phyloP scores from a whole-genome alignment of 2,329 filamentous ascomycete species.

The Alternaria brassicae region DNA sequence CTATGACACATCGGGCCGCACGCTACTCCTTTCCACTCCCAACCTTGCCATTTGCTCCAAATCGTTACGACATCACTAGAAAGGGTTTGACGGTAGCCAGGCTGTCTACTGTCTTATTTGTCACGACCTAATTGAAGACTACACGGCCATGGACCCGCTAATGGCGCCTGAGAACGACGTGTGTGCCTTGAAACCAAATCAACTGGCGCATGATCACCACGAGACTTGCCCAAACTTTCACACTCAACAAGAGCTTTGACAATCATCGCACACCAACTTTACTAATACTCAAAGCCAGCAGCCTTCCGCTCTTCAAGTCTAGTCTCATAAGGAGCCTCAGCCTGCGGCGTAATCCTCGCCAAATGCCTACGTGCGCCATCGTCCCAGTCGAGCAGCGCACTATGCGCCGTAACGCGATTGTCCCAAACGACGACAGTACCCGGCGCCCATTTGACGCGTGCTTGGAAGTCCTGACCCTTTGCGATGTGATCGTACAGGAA shows the following conservation, averaged over 20 bases:
- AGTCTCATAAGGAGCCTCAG: slow-evolving; percentile 77
- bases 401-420: slow-evolving; percentile 80
- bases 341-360: slow-evolving; percentile 82
- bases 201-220: not conserved
- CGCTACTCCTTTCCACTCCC: not conserved
- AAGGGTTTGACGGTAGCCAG: not conserved
- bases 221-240: not conserved
- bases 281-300: slow-evolving; percentile 32
- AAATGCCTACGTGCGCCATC: slow-evolving; percentile 79
- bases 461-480: slow-evolving; percentile 74
- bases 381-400: slow-evolving; percentile 82
- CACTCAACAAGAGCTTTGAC: not conserved
- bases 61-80: too few relatives aligned
- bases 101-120: not conserved
- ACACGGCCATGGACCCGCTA: not conserved
- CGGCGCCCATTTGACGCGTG: slow-evolving; percentile 76
- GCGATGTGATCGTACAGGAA: slow-evolving; percentile 80
- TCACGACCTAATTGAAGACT: not conserved
- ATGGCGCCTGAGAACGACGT: not conserved
- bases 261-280: not conserved
- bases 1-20: not conserved
- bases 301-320: slow-evolving; percentile 47
- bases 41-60: not conserved
- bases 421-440: slow-evolving; percentile 89
- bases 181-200: not conserved